Conservation (phyloP, 1,284 basidiomycete genomes). For the Ustilago tritici region DNA sequence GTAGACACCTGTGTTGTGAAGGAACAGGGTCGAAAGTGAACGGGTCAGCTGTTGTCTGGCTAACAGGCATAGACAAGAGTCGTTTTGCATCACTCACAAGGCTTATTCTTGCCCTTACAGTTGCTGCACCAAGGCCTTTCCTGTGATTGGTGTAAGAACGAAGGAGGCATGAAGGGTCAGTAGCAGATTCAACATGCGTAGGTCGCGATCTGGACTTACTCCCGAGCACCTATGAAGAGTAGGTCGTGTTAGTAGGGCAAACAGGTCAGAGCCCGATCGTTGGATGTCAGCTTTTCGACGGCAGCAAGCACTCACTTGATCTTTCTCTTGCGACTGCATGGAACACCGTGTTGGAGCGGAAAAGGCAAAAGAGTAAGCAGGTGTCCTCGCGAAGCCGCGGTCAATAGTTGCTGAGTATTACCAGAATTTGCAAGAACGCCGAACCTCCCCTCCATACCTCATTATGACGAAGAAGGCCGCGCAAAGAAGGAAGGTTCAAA, state of each 20-base stretch:
- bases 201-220: constrained; percentile 8
- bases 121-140: constrained; percentile 37
- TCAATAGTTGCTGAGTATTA: neutral
- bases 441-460: neutral
- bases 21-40: neutral
- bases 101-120: constrained; percentile 29
- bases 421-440: constrained; percentile 15
- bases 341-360: neutral
- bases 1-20: constrained; percentile 25
- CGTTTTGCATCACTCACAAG: constrained; percentile 20
- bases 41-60: neutral
- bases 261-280: too few relatives aligned
- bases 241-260: too few relatives aligned
- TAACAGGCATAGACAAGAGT: too few relatives aligned
- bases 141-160: neutral
- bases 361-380: neutral
- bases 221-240: constrained; percentile 27
- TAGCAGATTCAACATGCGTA: neutral
- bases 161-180: neutral
- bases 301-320: constrained; percentile 27
- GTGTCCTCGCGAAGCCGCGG: neutral
- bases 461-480: neutral
- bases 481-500: neutral
- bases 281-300: neutral
- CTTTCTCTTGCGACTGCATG: constrained; percentile 38